phyloP scores from a whole-genome alignment of 192 early-diverging fungal species.

The Glomus cerebriforme region DNA sequence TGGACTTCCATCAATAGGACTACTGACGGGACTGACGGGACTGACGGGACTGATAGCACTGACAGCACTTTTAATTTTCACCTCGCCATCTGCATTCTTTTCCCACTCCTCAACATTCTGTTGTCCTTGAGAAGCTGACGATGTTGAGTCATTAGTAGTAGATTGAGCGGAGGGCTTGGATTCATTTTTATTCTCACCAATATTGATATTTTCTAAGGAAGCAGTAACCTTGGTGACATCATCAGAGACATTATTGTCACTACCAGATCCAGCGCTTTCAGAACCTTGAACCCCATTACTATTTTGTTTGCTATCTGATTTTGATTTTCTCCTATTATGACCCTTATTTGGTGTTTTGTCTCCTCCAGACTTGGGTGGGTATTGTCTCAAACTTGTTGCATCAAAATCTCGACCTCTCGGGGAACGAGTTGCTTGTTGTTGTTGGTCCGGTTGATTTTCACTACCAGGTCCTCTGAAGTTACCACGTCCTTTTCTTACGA shows the following conservation, averaged over 20 bases:
- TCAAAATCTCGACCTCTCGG: slow-evolving; percentile 46
- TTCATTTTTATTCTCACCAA: slow-evolving; percentile 20
- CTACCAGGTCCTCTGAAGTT: slow-evolving; percentile 17
- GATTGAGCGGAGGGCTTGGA: background rate
- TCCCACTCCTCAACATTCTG: slow-evolving; percentile 27
- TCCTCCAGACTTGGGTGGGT: slow-evolving; percentile 24
- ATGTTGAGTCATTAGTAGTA: background rate
- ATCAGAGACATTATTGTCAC: slow-evolving; percentile 15
- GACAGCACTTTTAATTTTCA: background rate
- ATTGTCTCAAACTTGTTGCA: slow-evolving; percentile 41
- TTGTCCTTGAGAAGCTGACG: slow-evolving; percentile 3
- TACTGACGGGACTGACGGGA: background rate
- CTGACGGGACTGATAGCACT: background rate
- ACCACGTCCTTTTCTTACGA: slow-evolving; percentile 32
- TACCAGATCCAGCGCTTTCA: slow-evolving; percentile 29
- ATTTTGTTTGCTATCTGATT: slow-evolving; percentile 20
- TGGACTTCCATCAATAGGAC: background rate
- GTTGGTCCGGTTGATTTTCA: slow-evolving; percentile 9
- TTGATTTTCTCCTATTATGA: slow-evolving; percentile 10
- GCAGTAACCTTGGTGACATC: slow-evolving; percentile 1
- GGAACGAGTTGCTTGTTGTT: slow-evolving; percentile 28
- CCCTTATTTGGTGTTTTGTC: slow-evolving; percentile 22
- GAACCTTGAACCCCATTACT: slow-evolving; percentile 23
- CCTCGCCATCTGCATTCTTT: slow-evolving; percentile 3
- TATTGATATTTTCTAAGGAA: slow-evolving; percentile 12